phyloP scores from a whole-genome alignment of 2,329 filamentous ascomycete genomes.

The Allantophomopsis lycopodina region DNA sequence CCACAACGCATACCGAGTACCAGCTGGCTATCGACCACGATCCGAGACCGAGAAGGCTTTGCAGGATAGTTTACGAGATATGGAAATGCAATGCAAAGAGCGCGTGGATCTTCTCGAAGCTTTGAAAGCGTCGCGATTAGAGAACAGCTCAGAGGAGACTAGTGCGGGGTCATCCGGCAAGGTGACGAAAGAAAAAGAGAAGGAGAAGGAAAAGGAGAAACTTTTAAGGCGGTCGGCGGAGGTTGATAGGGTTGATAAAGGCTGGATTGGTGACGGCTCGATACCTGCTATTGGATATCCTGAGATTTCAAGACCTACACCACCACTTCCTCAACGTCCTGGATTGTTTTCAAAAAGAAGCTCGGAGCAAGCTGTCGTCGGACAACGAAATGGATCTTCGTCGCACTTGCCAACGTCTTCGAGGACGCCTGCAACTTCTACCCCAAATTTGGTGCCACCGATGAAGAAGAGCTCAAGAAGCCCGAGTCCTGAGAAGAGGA shows the following conservation, averaged over 20 bases:
- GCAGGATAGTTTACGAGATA: conserved; percentile 64
- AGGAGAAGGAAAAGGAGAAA: conserved; percentile 16
- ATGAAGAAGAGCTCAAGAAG: conserved; percentile 26
- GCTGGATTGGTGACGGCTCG: conserved; percentile 68
- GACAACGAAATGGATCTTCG: conserved; percentile 8
- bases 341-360: conserved; percentile 30
- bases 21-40: conserved; percentile 53
- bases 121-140: conserved; percentile 50
- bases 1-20: conserved; percentile 64
- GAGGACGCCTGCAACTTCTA: conserved; percentile 6
- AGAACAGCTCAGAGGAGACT: conserved; percentile 16
- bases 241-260: conserved; percentile 20
- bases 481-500: conserved; percentile 46
- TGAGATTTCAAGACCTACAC: conserved; percentile 59
- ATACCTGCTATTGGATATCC: conserved; percentile 70
- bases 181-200: conserved; percentile 6
- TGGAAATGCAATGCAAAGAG: conserved; percentile 89
- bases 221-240: conserved; percentile 14
- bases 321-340: conserved; percentile 44
- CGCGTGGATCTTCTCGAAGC: conserved; percentile 80
- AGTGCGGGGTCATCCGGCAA: conserved; percentile 5
- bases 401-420: conserved; percentile 6
- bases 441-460: conserved; percentile 9
- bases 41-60: conserved; percentile 76
- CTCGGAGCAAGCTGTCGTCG: conserved; percentile 30